These are phyloP conservation scores for Kwoniella shivajii DNA, from an alignment of 1,284 basidiomycete genomes.

Conservation along the genomic window DNA sequence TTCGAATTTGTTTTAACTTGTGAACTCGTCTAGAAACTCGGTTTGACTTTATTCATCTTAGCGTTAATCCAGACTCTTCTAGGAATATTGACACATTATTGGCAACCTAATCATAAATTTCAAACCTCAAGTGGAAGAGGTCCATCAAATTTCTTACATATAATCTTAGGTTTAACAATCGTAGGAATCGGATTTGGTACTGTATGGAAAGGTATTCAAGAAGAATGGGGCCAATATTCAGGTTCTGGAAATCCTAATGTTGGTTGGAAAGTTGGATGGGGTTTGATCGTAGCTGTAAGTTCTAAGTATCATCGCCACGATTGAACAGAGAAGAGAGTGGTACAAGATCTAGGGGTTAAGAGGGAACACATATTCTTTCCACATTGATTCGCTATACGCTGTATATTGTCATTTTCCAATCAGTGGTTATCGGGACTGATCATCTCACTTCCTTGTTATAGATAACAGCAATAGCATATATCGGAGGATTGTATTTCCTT, in stretches of 20 bases:
- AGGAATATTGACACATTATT: constrained; percentile 64
- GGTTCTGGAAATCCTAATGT: constrained; percentile 22
- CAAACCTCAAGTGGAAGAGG: constrained; percentile 34
- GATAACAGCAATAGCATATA: constrained; percentile 19
- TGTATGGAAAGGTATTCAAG: constrained; percentile 35
- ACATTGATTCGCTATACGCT: background rate
- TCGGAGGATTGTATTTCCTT: constrained; percentile 24
- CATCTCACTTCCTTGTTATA: background rate
- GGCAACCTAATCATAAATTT: constrained; percentile 19
- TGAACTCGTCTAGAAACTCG: constrained; percentile 57
- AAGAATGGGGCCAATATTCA: constrained; percentile 32
- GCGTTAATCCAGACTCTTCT: constrained; percentile 63
- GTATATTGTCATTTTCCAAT: no score
- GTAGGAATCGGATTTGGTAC: constrained; percentile 38
- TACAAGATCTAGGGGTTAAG: no score
- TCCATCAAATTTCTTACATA: constrained; percentile 40
- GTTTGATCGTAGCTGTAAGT: constrained; percentile 31
- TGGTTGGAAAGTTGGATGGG: constrained; percentile 42
- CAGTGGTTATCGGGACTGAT: no score
- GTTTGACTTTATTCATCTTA: constrained; percentile 64
- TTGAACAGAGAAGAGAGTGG: no score
- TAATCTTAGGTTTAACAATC: constrained; percentile 32
- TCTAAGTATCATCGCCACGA: no score
- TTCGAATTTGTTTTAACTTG: background rate
- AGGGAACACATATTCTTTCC: background rate